Conservation (phyloP, 768 basidiomycete species). For the Kwoniella sp. region DNA sequence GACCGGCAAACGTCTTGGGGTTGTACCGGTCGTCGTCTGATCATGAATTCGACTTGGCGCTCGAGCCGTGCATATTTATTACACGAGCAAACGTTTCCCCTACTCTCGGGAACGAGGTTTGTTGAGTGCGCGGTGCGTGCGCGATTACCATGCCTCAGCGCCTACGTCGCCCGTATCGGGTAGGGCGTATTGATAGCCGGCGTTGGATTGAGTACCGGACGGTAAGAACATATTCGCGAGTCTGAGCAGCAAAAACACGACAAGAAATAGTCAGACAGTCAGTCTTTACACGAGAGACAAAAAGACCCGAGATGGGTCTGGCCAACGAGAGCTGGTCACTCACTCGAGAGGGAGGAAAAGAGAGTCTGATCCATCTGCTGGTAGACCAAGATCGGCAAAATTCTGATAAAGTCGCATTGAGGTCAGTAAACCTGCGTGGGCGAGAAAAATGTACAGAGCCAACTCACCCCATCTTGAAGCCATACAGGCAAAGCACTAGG, state of each 20-base stretch:
- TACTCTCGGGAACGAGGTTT: not conserved
- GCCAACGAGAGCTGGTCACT: too few species aligned
- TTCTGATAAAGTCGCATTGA: conserved; percentile 61
- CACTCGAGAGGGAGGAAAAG: conserved; percentile 67
- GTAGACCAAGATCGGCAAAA: conserved; percentile 82
- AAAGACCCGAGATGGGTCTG: too few species aligned
- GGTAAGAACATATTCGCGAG: conserved; percentile 54
- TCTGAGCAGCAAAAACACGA: conserved; percentile 14
- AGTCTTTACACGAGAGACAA: too few species aligned
- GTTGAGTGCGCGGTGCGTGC: not conserved
- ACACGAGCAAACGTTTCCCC: not conserved
- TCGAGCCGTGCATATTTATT: too few species aligned
- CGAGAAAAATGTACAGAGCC: not conserved
- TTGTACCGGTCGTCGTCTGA: too few species aligned
- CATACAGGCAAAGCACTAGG: conserved; percentile 82
- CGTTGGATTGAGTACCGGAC: conserved; percentile 38
- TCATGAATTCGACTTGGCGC: too few species aligned
- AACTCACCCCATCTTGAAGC: conserved; percentile 83
- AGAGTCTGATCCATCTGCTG: conserved; percentile 86
- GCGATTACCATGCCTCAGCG: conserved; percentile 50
- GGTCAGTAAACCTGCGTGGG: not conserved
- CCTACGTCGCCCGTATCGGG: conserved; percentile 52
- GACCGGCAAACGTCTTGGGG: too few species aligned
- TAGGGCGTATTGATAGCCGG: conserved; percentile 35
- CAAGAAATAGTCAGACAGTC: not conserved